Percentiles rank a stretch among this genome's conserved stretches.
Evolutionary conservation across 495 filamentous ascomycete genomes (phyloP).

Genomic region (Podospora comata): DNA sequence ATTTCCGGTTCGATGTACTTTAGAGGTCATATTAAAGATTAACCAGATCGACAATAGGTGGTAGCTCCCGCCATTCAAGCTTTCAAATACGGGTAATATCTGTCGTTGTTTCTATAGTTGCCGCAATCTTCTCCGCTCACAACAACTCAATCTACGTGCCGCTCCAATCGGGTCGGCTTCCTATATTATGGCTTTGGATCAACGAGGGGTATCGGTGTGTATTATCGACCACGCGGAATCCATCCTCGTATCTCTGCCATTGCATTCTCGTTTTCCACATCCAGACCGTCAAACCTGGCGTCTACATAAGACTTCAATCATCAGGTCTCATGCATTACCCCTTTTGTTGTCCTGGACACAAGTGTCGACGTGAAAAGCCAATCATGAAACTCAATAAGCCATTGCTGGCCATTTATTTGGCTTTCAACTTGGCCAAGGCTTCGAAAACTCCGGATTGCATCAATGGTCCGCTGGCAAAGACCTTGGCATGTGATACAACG

Average conservation of each 20-base stretch:
- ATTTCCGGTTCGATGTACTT: too few species aligned
- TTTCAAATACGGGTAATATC: neutral
- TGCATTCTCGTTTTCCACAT: too few species aligned
- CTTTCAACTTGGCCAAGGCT: too few species aligned
- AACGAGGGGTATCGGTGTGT: neutral
- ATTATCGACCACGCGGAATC: too few species aligned
- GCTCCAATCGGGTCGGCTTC: neutral
- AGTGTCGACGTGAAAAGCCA: too few species aligned
- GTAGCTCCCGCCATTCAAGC: neutral
- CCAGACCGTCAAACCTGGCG: too few species aligned
- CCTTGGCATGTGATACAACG: neutral
- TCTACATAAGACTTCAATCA: too few species aligned
- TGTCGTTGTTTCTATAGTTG: neutral
- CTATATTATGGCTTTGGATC: neutral
- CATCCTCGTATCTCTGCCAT: neutral
- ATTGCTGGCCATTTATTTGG: neutral
- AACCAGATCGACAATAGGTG: too few species aligned
- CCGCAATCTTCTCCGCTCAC: neutral
- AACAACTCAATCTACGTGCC: neutral
- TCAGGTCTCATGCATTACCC: too few species aligned
- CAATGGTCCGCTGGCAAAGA: slow-evolving; percentile 5
- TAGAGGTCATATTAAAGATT: too few species aligned
- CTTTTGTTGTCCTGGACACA: too few species aligned
- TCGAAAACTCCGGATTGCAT: slow-evolving; percentile 5
- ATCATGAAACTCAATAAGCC: neutral